Conservation (phyloP, 2,329 filamentous ascomycete species). For the Colletotrichum shisoi region DNA sequence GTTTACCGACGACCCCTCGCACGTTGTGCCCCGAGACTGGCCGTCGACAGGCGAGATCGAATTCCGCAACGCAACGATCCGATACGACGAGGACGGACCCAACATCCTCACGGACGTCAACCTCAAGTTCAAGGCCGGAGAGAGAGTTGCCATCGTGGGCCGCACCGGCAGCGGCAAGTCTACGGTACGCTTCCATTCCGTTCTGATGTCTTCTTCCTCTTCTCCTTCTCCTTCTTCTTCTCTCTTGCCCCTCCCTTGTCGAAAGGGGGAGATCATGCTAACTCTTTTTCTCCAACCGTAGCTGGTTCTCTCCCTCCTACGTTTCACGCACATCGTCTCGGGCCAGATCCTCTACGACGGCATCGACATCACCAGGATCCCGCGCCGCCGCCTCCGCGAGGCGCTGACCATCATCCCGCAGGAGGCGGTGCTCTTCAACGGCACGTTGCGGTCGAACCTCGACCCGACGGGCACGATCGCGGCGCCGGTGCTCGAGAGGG, state of each 20-base stretch:
- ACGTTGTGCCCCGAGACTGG: slow-evolving; percentile 55
- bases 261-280: background rate
- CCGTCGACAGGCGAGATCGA: slow-evolving; percentile 58
- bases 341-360: slow-evolving; percentile 65
- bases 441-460: slow-evolving; percentile 64
- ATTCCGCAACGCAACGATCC: slow-evolving; percentile 60
- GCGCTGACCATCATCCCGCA: slow-evolving; percentile 67
- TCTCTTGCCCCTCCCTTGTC: too few species aligned
- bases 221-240: too few species aligned
- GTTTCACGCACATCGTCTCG: slow-evolving; percentile 60
- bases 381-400: slow-evolving; percentile 60
- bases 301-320: slow-evolving; percentile 62
- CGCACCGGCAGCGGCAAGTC: slow-evolving; percentile 85
- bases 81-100: slow-evolving; percentile 56
- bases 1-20: slow-evolving; percentile 52
- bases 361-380: slow-evolving; percentile 62
- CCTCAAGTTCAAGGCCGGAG: slow-evolving; percentile 67
- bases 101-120: slow-evolving; percentile 61
- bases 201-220: too few species aligned
- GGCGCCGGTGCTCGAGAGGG: slow-evolving; percentile 63
- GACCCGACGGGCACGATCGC: slow-evolving; percentile 69
- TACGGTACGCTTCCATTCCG: slow-evolving; percentile 61
- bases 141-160: slow-evolving; percentile 80
- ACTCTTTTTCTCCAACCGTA: background rate
- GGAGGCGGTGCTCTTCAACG: slow-evolving; percentile 65